Conservation (phyloP, 192 early-diverging fungal species). For the Allomyces macrogynus region DNA sequence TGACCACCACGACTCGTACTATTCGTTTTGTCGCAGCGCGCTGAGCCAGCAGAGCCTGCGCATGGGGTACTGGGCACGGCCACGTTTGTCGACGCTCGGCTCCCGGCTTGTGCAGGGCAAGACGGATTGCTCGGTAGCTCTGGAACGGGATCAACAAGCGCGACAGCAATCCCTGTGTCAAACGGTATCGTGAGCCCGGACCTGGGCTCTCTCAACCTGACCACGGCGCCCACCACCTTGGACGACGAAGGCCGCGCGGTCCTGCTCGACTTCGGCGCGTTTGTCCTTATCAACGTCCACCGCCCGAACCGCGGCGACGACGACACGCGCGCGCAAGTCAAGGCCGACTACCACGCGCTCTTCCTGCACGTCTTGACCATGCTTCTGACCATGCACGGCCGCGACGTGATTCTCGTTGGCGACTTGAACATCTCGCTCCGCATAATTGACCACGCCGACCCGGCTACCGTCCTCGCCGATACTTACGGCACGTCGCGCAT, state of each 20-base stretch:
- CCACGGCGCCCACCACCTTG: conserved; percentile 10
- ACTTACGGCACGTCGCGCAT: conserved; percentile 15
- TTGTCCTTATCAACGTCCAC: conserved; percentile 59
- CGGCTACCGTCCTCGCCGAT: conserved; percentile 4
- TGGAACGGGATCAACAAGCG: background rate
- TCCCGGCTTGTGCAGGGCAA: conserved; percentile 33
- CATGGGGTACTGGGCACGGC: conserved; percentile 48
- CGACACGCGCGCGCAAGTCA: conserved; percentile 24
- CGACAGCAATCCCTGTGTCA: background rate
- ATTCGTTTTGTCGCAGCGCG: conserved; percentile 34
- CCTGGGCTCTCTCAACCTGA: background rate
- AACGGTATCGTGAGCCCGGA: conserved; percentile 7
- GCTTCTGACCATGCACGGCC: conserved; percentile 20
- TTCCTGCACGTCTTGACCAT: conserved; percentile 22
- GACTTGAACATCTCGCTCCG: conserved; percentile 46
- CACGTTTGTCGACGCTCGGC: conserved; percentile 29
- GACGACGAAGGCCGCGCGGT: conserved; percentile 53
- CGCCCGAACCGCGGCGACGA: conserved; percentile 30
- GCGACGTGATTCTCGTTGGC: conserved; percentile 37
- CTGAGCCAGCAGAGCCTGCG: background rate
- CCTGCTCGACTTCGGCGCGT: conserved; percentile 47
- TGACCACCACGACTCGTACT: conserved; percentile 50
- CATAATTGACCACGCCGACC: conserved; percentile 54
- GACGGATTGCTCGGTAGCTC: conserved; percentile 45
- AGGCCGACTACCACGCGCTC: conserved; percentile 25